A percentile compares a stretch with the other conserved stretches of the same genome.
Evolutionary conservation across 2,329 filamentous ascomycete genomes (phyloP).

Genomic region (Emergomyces orientalis): DNA sequence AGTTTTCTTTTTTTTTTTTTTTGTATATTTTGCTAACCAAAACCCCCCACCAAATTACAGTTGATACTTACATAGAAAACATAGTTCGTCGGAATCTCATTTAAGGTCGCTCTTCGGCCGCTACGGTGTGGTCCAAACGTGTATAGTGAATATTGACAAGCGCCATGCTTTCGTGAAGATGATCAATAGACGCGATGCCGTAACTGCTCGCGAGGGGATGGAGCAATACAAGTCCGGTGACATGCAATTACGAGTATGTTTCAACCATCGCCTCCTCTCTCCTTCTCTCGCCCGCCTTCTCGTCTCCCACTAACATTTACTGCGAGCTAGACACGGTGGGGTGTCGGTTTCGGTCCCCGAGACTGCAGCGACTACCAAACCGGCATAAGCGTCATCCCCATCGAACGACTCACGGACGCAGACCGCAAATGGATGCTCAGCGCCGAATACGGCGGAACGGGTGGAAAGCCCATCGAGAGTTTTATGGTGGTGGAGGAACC

Average conservation of each 20-base stretch:
- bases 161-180: conserved; percentile 99
- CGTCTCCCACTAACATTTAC: conserved; percentile 21
- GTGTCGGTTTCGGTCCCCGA: conserved; percentile 89
- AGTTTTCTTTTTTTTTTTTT: conserved; percentile 33
- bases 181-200: conserved; percentile 77
- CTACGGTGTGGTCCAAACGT: conserved; percentile 86
- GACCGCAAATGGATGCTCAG: conserved; percentile 96
- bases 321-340: conserved; percentile 75
- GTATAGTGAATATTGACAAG: conserved; percentile 97
- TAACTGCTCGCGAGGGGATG: conserved; percentile 77
- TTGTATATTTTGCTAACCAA: not conserved
- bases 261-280: not conserved
- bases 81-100: conserved; percentile 66
- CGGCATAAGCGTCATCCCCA: conserved; percentile 87
- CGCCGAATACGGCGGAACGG: conserved; percentile 86
- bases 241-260: conserved; percentile 60
- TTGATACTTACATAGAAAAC: conserved; percentile 34
- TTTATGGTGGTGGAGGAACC: conserved; percentile 93
- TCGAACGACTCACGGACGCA: conserved; percentile 84
- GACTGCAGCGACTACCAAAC: conserved; percentile 95
- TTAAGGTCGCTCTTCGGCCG: conserved; percentile 69
- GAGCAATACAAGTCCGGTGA: conserved; percentile 66
- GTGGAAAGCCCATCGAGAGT: conserved; percentile 66
- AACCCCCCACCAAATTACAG: not conserved
- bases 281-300: not conserved